phyloP scores from a whole-genome alignment of 2,329 filamentous ascomycete genomes.

The Aspergillus tubingensis region DNA sequence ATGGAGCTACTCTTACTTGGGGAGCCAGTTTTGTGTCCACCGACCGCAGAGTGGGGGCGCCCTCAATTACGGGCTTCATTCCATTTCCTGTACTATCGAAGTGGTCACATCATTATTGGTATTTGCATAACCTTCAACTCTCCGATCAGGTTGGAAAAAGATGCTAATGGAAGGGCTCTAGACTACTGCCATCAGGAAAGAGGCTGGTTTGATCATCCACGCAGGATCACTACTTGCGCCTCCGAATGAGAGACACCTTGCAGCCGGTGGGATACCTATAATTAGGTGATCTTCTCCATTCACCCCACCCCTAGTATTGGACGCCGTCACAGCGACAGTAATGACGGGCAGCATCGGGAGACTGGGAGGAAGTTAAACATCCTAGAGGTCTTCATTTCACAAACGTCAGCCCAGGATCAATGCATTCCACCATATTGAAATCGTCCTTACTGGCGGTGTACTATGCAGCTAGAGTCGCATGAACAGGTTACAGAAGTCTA shows the following conservation, averaged over 20 bases:
- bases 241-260: not conserved
- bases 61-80: not conserved
- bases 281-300: constrained; percentile 7
- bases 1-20: not conserved
- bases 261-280: not conserved
- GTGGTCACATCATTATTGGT: not conserved
- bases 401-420: not conserved
- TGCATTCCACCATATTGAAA: not conserved
- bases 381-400: not conserved
- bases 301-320: not conserved
- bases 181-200: not conserved
- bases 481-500: constrained; percentile 2
- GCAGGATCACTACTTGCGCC: not conserved
- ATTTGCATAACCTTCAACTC: not conserved
- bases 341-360: not conserved
- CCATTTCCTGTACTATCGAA: no score
- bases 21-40: not conserved
- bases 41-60: not conserved
- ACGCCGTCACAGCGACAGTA: not conserved
- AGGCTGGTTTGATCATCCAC: not conserved
- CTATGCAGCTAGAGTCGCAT: constrained; percentile 1
- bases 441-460: constrained; percentile 1
- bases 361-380: not conserved
- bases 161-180: not conserved
- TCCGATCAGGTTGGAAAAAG: not conserved